Base-by-base conservation (phyloP, 371 early-diverging fungal species). In the Mortierella sp. region DNA sequence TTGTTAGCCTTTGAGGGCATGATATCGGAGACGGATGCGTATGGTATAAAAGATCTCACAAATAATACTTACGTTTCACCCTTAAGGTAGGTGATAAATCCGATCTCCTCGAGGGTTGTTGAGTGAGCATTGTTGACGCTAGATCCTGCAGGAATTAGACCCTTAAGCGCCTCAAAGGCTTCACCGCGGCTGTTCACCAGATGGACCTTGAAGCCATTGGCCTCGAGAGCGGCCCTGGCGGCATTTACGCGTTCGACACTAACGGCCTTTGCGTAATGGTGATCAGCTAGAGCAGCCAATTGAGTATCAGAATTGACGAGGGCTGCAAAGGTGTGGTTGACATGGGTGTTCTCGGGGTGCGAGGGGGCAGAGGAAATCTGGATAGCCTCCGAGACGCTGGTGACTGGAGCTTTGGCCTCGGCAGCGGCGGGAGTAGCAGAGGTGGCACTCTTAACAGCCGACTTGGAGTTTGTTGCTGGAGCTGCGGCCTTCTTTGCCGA, bases 101-200 rank as follows among this genome's bases (percentile, higher is more conserved):
- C 86, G 57, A 85, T 85, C 64, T 85, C 81, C 49, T 84, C 85
- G 20, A 85, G 67, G 9, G 86, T 72, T 2, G 86, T 85, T 3
- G 86, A 86, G 68, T 85, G 85, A 40, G 72, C 80, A n/a, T 83
- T 85, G 68, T 72, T 77, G 58, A 85, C 70, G 16, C 83, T 78
- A 30, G 66, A 70, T 20, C 85, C 78, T 24, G 74, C 66, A 12
- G 86, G 86, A 60, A 86, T 85, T 40, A 79, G 35, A 26, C 37
- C 45, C 81, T 86, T 86, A 40, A 86, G 26, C 30, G 68, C 72
- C 40, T 85, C 77, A 30, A 83, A 78, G 8, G 86, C 86, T 64
- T 76, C 78, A 3, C 66, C 79, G 18, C 76, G 69, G 59, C 37
- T 66, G n/a, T 78, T 57, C n/a, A 67, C 75, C 9, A 83, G 57